Evolutionary conservation across 768 basidiomycete species (phyloP), one percentile per base, ranked within the genome.

Genomic region (Trametes punicea): DNA sequence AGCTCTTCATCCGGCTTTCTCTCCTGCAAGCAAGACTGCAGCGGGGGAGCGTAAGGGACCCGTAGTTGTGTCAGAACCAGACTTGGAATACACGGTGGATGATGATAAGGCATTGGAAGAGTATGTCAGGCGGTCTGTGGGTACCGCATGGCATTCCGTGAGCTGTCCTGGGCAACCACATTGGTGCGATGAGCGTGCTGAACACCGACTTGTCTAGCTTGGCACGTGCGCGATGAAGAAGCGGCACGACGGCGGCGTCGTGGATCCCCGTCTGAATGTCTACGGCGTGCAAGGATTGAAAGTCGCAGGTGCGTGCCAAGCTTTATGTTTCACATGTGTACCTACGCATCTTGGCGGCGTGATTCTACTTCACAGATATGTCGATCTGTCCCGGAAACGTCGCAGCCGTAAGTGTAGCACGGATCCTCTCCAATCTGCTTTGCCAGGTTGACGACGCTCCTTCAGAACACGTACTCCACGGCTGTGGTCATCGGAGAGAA

Each of bases 141-240:
- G 60, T 11, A 73, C 69, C 18, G 60, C 70, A 2, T 70, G 69
- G 62, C 73, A 73, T 48, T 72, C 70, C 38, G 72, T 73, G 62
- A 46, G 56, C 44, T 8, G 1, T 29, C 23, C 6, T 16, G 13
- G 4, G 6, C 18, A 11, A 10, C 8, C 15, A 36, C 1, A 13
- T 21, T 29, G 27, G 27, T 21, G 10, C 27, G 10, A 34, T 51
- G 33, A 58, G 26, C 6, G 21, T 16, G 8, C n/a, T 46, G 18
- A 16, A 47, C 4, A 23, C 31, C 18, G 54, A 23, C 38, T 1
- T 25, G 1, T n/a, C 3, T 52, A 85, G 83, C 71, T 83, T 10
- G 85, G 84, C 26, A 87, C 84, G 0, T 86, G 84, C 55, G 78
- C 83, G 1, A 87, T 87, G 85, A 85, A 86, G 66, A 75, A 80